Evolutionary conservation across 768 basidiomycete genomes (phyloP), one percentile per base, ranked within the genome.

Genomic region (Rhodosporidiobolus odoratus): DNA sequence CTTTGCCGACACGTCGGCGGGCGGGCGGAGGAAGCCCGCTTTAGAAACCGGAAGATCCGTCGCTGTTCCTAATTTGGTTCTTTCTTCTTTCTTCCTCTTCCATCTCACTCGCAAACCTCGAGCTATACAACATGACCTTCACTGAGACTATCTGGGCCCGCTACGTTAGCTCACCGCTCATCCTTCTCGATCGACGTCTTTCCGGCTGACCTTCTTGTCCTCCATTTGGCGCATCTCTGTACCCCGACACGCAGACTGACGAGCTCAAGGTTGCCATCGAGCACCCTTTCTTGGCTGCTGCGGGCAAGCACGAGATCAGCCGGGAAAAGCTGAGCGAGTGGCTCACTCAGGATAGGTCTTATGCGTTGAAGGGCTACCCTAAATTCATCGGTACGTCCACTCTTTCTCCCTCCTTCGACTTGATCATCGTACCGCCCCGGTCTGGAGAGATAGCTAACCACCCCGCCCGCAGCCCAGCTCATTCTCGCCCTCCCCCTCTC

Each of bases 351-450:
- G 89, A 90, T 77, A 84, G 86, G 59, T 84, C 88, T 65, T 90
- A 90, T 77, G 89, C 88, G 37, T 85, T 85, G 1, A 85, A 87
- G 63, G 89, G 87, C 2, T 90, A 89, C 77, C 88, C 89, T 19
- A 84, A 84, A 62, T 88, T 88, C 81, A 85, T 89, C 72, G 87
- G 40, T 79, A 83, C 3, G 83, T 89, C 59, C 86, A 90, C 68
- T 76, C 85, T 13, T 82, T 17, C 23, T n/a, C n/a, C 40, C 85
- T 89, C 66, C 86, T 86, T 23, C 83, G 58, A 37, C 25, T 48
- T 19, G 38, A 41, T 1, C 16, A 34, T 12, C 4, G 8, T 6
- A 7, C 21, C 27, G 48, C 48, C 34, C 53, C 38, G 19, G 0
- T 10, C n/a, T 4, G 2, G 25, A 25, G 16, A 23, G 32, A 4